phyloP scores from a whole-genome alignment of 2,329 filamentous ascomycete species.

The Calonectria pteridis region DNA sequence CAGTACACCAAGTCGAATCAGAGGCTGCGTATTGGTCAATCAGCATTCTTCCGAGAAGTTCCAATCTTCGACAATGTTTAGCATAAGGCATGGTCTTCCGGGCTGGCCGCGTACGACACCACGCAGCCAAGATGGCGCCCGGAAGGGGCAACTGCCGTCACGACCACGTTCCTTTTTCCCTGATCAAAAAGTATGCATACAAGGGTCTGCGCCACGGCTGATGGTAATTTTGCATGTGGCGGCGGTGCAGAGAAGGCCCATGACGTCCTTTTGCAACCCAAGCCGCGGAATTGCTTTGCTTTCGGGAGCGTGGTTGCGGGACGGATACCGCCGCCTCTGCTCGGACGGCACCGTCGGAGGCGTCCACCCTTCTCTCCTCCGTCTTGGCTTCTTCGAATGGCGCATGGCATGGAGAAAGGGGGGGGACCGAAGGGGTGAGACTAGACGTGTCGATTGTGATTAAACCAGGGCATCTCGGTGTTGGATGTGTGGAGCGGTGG shows the following conservation, averaged over 20 bases:
- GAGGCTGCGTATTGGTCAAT: not conserved
- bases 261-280: not conserved
- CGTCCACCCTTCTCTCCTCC: too few species aligned
- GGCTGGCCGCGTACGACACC: not conserved
- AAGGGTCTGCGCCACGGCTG: conserved; percentile 2
- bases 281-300: not conserved
- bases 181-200: not conserved
- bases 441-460: conserved; percentile 16
- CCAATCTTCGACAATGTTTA: not conserved
- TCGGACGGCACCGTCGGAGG: not conserved
- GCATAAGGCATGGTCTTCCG: not conserved
- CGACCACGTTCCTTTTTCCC: not conserved
- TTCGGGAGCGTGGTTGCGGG: conserved; percentile 4
- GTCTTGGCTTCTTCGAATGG: not conserved
- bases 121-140: not conserved
- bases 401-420: not conserved
- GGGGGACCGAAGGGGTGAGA: not conserved
- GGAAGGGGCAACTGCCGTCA: not conserved
- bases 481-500: conserved; percentile 5
- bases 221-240: not conserved
- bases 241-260: not conserved
- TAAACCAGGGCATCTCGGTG: not conserved
- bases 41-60: not conserved
- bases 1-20: not conserved
- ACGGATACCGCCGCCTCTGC: not conserved